Conservation (phyloP, 768 basidiomycete species). For the Candolleomyces aberdarensis region DNA sequence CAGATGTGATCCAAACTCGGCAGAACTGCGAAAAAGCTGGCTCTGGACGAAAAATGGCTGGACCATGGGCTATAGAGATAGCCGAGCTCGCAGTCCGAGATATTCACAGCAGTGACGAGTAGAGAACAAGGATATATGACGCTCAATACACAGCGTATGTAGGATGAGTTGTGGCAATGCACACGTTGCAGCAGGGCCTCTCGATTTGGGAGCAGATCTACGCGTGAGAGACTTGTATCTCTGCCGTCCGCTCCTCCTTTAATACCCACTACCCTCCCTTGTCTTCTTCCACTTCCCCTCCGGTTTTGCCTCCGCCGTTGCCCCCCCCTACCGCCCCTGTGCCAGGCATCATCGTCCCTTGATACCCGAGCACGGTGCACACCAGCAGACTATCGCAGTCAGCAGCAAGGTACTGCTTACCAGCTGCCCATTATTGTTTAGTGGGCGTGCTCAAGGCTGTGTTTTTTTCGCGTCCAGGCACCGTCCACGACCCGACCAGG, state of each 20-base stretch:
- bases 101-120: not conserved
- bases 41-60: too few species aligned
- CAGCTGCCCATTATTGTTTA: not conserved
- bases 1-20: too few species aligned
- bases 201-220: not conserved
- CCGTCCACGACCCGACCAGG: too few species aligned
- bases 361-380: not conserved
- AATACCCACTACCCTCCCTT: not conserved
- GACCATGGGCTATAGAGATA: too few species aligned
- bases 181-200: constrained; percentile 1
- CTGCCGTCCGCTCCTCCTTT: not conserved
- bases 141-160: not conserved
- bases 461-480: too few species aligned
- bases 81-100: not conserved
- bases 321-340: not conserved
- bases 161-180: constrained; percentile 6
- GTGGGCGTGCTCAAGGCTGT: too few species aligned
- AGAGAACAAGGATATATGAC: not conserved
- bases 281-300: not conserved
- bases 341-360: not conserved
- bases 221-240: not conserved
- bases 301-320: not conserved
- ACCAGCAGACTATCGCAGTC: not conserved
- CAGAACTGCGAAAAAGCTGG: too few species aligned
- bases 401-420: not conserved